Conservation (phyloP, 2,329 filamentous ascomycete species). For the Macrophomina phaseolina region DNA sequence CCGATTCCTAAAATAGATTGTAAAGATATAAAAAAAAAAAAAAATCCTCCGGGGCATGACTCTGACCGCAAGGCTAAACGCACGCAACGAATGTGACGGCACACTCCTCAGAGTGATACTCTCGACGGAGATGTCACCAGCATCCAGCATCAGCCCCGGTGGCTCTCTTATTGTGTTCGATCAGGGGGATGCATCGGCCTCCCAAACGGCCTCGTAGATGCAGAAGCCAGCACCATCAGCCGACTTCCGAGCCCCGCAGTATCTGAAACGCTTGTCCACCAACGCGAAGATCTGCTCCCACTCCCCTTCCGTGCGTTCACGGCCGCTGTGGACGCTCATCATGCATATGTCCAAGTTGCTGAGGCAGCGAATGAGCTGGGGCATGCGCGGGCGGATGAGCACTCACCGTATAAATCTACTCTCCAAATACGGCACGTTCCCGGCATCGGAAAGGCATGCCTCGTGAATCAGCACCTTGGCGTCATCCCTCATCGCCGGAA, state of each 20-base stretch:
- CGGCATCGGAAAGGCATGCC: background rate
- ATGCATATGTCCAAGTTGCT: conserved; percentile 23
- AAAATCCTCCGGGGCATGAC: no score
- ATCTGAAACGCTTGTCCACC: conserved; percentile 24
- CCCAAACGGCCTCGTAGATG: background rate
- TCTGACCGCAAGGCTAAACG: no score
- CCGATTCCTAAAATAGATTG: no score
- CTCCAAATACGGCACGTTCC: background rate
- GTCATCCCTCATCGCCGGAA: conserved; percentile 49
- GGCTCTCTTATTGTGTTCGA: no score
- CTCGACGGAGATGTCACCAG: no score
- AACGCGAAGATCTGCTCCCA: conserved; percentile 19
- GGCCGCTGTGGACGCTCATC: conserved; percentile 4
- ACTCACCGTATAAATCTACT: background rate
- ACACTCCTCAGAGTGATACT: no score
- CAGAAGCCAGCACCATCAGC: background rate
- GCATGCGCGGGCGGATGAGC: background rate
- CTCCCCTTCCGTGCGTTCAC: conserved; percentile 12
- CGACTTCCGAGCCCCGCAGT: conserved; percentile 13
- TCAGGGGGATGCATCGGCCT: background rate
- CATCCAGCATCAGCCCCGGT: no score
- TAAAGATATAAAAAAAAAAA: no score
- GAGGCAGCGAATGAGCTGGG: background rate
- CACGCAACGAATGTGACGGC: no score
- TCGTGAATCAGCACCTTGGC: conserved; percentile 28